These are phyloP conservation scores for Rhazya stricta DNA, from an alignment of 257 asterid genomes.

Conservation along the genomic window DNA sequence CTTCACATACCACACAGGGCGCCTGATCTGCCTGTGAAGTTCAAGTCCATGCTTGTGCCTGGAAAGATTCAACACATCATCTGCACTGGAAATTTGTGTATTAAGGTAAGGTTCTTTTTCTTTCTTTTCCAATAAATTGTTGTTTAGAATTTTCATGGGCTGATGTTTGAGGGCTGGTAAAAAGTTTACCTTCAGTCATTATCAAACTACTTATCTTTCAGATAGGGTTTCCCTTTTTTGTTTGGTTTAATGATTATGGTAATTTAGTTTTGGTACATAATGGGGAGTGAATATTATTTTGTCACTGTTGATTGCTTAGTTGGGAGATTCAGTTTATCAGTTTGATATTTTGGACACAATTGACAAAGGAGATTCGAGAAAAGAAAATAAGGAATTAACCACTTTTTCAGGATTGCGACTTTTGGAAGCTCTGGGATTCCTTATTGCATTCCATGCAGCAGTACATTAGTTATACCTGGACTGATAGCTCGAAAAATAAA, in stretches of 20 bases:
- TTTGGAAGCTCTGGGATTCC: background rate
- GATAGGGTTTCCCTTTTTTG: background rate
- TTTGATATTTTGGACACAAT: background rate
- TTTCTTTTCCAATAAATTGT: background rate
- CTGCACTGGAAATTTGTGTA: conserved; percentile 82
- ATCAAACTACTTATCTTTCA: background rate
- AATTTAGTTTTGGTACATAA: background rate
- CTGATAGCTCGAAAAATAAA: background rate
- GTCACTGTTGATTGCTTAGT: background rate
- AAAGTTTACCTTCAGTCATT: background rate
- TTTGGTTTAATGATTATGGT: background rate
- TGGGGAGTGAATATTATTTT: background rate
- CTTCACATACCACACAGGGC: conserved; percentile 94
- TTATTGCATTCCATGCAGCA: background rate
- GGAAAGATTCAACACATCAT: conserved; percentile 93
- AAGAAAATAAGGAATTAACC: background rate
- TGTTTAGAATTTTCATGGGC: background rate
- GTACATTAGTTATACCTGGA: background rate
- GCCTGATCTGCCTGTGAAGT: conserved; percentile 85
- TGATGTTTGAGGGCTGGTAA: background rate
- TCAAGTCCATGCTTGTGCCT: conserved; percentile 98
- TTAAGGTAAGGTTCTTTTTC: conserved; percentile 49
- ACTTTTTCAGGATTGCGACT: background rate
- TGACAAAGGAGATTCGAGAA: background rate
- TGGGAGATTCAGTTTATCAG: background rate